Evolutionary conservation across 2,329 filamentous ascomycete genomes (phyloP), one percentile per base, ranked within the genome.

Genomic region (Clonostachys chloroleuca): DNA sequence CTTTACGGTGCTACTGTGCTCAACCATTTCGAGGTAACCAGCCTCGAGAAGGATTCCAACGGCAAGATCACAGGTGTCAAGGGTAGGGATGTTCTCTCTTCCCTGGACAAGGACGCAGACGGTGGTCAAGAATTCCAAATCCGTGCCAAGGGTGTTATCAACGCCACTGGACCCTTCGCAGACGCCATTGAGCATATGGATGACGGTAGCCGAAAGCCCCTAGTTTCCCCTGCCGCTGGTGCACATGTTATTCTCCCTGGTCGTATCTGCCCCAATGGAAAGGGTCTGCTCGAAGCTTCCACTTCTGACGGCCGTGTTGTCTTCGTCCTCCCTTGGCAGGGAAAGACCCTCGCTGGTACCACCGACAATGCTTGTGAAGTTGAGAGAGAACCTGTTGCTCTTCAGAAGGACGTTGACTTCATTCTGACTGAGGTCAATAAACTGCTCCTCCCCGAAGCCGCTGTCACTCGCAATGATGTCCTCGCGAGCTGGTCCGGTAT

Each of bases 241-340:
- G 87, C 89, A n/a, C 89, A 94, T 69, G 75, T 94, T 52, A 84
- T 92, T 59, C 80, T 94, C 2, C 88, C 89, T 18, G 86, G 87
- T 47, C 87, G 87, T 67, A 87, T 86, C 68, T 87, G 84, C 62
- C 88, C 89, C 46, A 79, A 84, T 47, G 83, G 88, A 60, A 92
- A 92, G 84, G 88, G 88, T 51, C 74, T 94, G 44, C 88, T 94
- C 53, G 88, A 92, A 56, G 87, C 89, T 3, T 79, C 81, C 39
- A 91, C 89, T 4, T 92, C 87, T 1, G 88, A 94, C 58, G 88
- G 88, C n/a, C 83, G 88, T 59, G 88, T 94, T 53, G 88, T 94
- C 57, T 94, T 94, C 74, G 90, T 94, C 64, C 74, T 94, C 45
- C 88, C 88, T 8, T 94, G 88, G 88, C 86, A 92, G 66, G 88